Evolutionary conservation across 169 alveolate species (phyloP).

Genomic region (Cystoisospora suis): DNA sequence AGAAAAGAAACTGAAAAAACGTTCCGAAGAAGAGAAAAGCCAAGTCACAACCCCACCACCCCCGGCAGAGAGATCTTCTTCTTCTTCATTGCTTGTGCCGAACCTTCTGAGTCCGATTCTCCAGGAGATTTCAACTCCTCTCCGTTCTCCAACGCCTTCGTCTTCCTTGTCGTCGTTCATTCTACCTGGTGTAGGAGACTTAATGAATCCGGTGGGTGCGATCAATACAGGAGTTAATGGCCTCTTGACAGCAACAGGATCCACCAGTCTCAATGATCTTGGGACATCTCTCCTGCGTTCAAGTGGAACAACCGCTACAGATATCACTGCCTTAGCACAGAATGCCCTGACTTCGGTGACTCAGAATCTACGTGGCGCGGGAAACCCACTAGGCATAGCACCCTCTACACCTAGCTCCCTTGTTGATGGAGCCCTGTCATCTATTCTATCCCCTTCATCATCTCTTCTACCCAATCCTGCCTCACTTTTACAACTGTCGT

Average conservation of each 20-base stretch:
- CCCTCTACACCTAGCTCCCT: no score
- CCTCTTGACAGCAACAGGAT: neutral
- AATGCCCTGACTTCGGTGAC: neutral
- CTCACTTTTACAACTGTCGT: neutral
- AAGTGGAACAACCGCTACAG: neutral
- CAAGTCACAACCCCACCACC: no score
- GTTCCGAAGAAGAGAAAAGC: no score
- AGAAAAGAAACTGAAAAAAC: no score
- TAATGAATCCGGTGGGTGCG: neutral
- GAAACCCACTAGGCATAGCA: no score
- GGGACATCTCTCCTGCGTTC: constrained; percentile 14
- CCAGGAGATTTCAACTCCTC: no score
- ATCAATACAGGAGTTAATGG: neutral
- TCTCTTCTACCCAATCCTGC: neutral
- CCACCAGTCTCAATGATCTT: neutral
- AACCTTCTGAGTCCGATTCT: no score
- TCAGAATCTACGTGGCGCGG: no score
- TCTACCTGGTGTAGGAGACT: neutral
- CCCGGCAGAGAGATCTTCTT: no score
- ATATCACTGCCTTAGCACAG: neutral
- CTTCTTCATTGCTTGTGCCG: no score
- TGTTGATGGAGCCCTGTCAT: no score
- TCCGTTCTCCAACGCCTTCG: no score
- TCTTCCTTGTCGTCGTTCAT: neutral
- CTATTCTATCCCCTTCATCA: neutral